Base-by-base conservation (phyloP, 2,329 filamentous ascomycete species). In the Xylariaceae sp. region DNA sequence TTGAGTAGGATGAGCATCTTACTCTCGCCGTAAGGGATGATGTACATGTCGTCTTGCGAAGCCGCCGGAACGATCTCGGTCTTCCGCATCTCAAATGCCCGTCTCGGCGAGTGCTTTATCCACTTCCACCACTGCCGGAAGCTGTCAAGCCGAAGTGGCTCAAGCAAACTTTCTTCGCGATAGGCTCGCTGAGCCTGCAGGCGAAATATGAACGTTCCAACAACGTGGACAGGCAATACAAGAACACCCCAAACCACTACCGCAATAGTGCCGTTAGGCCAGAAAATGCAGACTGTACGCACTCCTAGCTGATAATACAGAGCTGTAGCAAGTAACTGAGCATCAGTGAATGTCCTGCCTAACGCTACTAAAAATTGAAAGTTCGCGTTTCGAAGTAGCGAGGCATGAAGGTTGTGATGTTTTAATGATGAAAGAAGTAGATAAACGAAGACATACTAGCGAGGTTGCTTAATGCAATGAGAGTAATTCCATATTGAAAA, bases 231-330 rank as follows among this genome's bases (percentile, higher is more conserved):
- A 12, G 51, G 51, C 11, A 47, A 17, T 4, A 48, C 51, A 3
- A 54, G 43, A 17, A 54, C 17, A 3, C 51, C 51, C 36, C 45
- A 55, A 11, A 55, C 17, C 4, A 44, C 5, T 4, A 34, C 33
- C 2, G 19, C 37, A 11, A 49, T n/a, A n/a, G 44, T 43, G 12
- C 26, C 37, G 14, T 49, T 49, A 1, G 52, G 23, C 36, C 36
- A 48, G 24, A 49, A 55, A 28, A 55, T 44, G 24, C 52, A 55
- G 37, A 55, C 34, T 9, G 52, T 55, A 12, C 37, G 31, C 6
- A 48, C 29, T 1, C 52, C 52, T 4, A 55, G 36, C 11, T 49
- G 34, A 28, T 36, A 48, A 37, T 55, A 55, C 16, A 55, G 44
- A 14, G 14, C 21, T 41, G 4, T 21, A 6, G 7, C 9, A 16